Evolutionary conservation across 2,329 filamentous ascomycete species (phyloP).

Genomic region (Sporothrix humicola): DNA sequence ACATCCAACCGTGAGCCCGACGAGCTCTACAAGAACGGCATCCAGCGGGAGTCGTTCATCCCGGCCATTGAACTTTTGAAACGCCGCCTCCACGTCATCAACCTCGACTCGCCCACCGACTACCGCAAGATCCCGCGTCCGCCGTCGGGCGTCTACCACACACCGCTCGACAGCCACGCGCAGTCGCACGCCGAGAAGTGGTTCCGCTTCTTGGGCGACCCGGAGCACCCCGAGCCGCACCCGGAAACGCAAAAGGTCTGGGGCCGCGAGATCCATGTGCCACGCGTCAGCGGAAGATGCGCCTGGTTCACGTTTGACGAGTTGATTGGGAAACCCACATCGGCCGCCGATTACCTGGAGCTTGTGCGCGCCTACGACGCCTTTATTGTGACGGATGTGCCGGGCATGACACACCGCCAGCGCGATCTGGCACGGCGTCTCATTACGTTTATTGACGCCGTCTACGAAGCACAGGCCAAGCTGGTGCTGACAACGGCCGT

Average conservation of each 20-base stretch:
- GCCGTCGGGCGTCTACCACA: conserved; percentile 91
- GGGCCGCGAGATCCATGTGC: conserved; percentile 89
- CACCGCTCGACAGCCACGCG: conserved; percentile 79
- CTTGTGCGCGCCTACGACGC: conserved; percentile 87
- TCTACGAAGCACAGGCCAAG: conserved; percentile 93
- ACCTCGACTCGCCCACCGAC: conserved; percentile 92
- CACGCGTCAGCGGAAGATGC: conserved; percentile 82
- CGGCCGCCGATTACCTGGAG: conserved; percentile 94
- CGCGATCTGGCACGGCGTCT: conserved; percentile 89
- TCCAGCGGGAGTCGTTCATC: conserved; percentile 93
- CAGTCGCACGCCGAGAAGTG: conserved; percentile 86
- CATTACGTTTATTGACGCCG: conserved; percentile 96
- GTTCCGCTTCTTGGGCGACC: conserved; percentile 93
- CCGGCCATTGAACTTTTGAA: conserved; percentile 95
- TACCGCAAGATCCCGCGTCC: conserved; percentile 97
- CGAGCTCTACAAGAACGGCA: conserved; percentile 96
- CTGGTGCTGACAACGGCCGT: conserved; percentile 90
- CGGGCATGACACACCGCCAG: conserved; percentile 85
- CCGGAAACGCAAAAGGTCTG: conserved; percentile 82
- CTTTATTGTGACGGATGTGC: conserved; percentile 89
- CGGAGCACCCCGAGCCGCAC: conserved; percentile 75
- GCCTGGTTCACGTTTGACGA: conserved; percentile 94
- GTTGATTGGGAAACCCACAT: conserved; percentile 84
- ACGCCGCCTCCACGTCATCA: conserved; percentile 81
- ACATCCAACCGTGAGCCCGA: conserved; percentile 97